Base-by-base conservation (phyloP, 805 yeast species). In the Metschnikowia borealis region DNA sequence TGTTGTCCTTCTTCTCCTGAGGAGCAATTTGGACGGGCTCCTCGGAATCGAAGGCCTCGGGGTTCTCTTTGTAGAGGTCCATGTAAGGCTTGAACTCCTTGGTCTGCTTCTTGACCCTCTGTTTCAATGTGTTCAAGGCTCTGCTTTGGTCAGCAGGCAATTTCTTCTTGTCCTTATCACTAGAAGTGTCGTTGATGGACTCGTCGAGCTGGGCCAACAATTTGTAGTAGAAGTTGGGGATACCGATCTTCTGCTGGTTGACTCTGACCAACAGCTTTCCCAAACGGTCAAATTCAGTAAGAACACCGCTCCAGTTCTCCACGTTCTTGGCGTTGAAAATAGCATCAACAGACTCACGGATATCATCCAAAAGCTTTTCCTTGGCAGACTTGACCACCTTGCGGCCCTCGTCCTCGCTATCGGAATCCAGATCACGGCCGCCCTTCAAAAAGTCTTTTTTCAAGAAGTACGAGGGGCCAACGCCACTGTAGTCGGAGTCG, bases 341-440 rank as follows among this genome's bases (percentile, higher is more conserved):
- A 47, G 81, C 77, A 62, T 82, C 84, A 59, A 85, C 80, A 33
- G 80, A 69, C 23, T 76, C 75, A 60, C 81, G 84, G 73, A 94
- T 80, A 68, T 94, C 99, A 65, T 90, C 97, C 60, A 90, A 68
- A 53, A 90, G 78, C 75, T 92, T 94, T 57, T 91, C 98, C 72
- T 86, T 89, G 48, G 97, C 96, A 51, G 94, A 84, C 73, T 89
- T 91, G 59, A 92, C 96, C 38, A 90, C 89, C 59, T 85, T 87
- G 66, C 83, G 85, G 63, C 84, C 87, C 51, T 85, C 92, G 52
- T 80, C 86, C 51, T 82, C 88, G 48, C 67, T 64, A 49, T 77
- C 82, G 48, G 71, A 62, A 56, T 75, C 81, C 32, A 70, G 63
- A 55, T 67, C 74, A 45, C 59, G 65, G 39, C 58, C 55, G 49